phyloP scores from a whole-genome alignment of 495 filamentous ascomycete genomes.

The Neurospora terricola region DNA sequence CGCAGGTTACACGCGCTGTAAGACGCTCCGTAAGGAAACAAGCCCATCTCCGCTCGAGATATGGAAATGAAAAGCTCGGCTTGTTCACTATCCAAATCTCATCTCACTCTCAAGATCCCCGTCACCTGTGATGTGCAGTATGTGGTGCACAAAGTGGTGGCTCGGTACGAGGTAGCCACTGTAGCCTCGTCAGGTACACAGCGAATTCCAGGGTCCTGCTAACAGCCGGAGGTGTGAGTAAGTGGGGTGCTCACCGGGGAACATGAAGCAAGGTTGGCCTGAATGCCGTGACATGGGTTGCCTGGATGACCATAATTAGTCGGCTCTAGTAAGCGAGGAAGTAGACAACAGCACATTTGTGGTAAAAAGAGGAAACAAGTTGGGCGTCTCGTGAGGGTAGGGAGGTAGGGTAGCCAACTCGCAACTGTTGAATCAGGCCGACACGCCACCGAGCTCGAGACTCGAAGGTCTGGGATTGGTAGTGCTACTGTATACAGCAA shows the following conservation, averaged over 20 bases:
- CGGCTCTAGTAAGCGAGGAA: neutral
- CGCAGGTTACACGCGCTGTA: neutral
- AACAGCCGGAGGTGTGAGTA: neutral
- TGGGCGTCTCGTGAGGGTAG: neutral
- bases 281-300: neutral
- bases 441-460: conserved; percentile 8
- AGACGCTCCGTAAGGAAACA: neutral
- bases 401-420: neutral
- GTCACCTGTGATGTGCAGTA: neutral
- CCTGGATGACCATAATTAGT: neutral
- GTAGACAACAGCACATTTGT: neutral
- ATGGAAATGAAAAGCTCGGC: neutral
- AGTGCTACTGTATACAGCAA: neutral
- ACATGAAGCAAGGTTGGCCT: neutral
- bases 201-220: neutral
- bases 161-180: neutral
- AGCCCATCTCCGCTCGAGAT: neutral
- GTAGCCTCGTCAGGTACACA: neutral
- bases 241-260: neutral
- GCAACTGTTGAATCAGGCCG: conserved; percentile 8
- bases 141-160: neutral
- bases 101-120: neutral
- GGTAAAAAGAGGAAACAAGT: neutral
- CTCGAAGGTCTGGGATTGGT: neutral
- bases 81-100: neutral